Conservation (phyloP, 139 green algal genomes). For the Diplosphaera chodatii region DNA sequence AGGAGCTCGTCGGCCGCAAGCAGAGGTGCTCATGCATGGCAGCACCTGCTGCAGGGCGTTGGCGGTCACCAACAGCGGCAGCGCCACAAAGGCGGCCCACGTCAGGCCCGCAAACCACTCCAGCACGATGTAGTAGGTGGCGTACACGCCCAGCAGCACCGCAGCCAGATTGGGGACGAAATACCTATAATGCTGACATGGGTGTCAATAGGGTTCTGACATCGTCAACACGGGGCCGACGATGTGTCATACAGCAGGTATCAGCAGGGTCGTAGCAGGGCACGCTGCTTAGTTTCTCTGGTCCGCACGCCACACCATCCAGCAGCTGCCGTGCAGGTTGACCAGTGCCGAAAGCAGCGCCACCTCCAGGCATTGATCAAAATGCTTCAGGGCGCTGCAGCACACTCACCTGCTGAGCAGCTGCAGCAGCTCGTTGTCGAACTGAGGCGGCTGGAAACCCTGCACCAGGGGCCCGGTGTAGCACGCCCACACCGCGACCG, state of each 20-base stretch:
- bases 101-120: constrained; percentile 60
- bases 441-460: constrained; percentile 11
- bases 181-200: constrained; percentile 7
- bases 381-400: too few relatives aligned
- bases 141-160: constrained; percentile 26
- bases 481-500: constrained; percentile 49
- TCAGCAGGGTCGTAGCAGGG: too few relatives aligned
- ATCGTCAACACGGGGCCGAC: too few relatives aligned
- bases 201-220: neutral
- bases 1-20: too few relatives aligned
- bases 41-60: constrained; percentile 34
- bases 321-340: too few relatives aligned
- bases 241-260: too few relatives aligned
- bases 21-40: too few relatives aligned
- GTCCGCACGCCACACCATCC: too few relatives aligned
- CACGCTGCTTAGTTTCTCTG: too few relatives aligned
- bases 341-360: too few relatives aligned
- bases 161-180: constrained; percentile 28
- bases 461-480: constrained; percentile 32
- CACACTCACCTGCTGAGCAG: neutral
- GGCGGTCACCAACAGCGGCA: constrained; percentile 51
- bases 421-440: constrained; percentile 2
- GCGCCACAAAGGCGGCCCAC: constrained; percentile 51
- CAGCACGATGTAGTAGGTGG: constrained; percentile 57
- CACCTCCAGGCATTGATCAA: too few relatives aligned